Percentiles rank a stretch among this genome's conserved stretches.
Evolutionary conservation across 768 basidiomycete genomes (phyloP).

Genomic region (Leccinum subtestaceum): DNA sequence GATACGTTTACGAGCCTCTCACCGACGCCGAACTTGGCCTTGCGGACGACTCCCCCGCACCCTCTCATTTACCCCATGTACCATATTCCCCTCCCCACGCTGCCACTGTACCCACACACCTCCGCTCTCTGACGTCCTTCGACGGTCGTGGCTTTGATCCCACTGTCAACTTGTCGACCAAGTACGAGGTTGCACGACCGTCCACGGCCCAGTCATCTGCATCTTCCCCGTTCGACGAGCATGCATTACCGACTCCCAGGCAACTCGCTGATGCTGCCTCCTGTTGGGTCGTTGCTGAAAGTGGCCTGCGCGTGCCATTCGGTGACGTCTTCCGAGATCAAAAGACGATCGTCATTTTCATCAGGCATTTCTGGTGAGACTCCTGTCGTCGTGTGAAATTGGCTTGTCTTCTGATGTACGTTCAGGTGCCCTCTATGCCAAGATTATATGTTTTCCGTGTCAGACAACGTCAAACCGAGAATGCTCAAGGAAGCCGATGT

Average conservation of each 20-base stretch:
- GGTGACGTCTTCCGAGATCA: slow-evolving; percentile 59
- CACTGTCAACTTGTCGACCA: neutral
- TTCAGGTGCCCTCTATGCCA: slow-evolving; percentile 75
- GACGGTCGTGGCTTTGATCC: slow-evolving; percentile 12
- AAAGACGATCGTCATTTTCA: slow-evolving; percentile 76
- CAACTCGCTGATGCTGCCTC: slow-evolving; percentile 62
- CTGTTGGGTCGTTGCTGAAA: slow-evolving; percentile 62
- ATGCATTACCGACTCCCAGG: slow-evolving; percentile 48
- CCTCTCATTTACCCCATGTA: slow-evolving; percentile 16
- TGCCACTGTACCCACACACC: slow-evolving; percentile 15
- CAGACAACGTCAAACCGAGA: slow-evolving; percentile 45
- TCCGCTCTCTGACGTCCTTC: slow-evolving; percentile 23
- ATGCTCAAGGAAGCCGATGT: slow-evolving; percentile 48
- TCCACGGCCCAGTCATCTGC: slow-evolving; percentile 12
- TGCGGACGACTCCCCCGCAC: slow-evolving; percentile 7
- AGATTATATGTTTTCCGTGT: slow-evolving; percentile 78
- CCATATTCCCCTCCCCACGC: slow-evolving; percentile 9
- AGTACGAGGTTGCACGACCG: slow-evolving; percentile 16
- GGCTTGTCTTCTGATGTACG: neutral
- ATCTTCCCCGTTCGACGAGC: slow-evolving; percentile 37
- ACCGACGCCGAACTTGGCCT: slow-evolving; percentile 29
- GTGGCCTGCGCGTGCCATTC: slow-evolving; percentile 64
- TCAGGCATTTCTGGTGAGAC: slow-evolving; percentile 77
- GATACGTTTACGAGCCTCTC: slow-evolving; percentile 29
- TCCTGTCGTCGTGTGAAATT: slow-evolving; percentile 2